Conservation (phyloP, 2,329 filamentous ascomycete species). For the Parascedosporium putredinis region DNA sequence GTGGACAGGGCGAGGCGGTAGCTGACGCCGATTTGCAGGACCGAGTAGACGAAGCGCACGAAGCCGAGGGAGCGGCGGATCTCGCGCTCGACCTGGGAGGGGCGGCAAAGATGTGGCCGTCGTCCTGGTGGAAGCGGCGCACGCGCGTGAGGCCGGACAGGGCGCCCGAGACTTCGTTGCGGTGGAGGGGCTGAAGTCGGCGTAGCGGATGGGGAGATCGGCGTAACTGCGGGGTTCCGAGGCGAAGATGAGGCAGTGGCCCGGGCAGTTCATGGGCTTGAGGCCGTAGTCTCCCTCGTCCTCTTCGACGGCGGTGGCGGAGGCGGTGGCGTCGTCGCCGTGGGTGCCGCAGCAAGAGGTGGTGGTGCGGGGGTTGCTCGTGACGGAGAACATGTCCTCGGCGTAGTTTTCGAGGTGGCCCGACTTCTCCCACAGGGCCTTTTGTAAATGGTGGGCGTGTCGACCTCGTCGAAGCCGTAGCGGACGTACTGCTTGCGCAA, state of each 20-base stretch:
- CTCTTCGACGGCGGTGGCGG: constrained; percentile 33
- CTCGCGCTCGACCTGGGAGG: constrained; percentile 62
- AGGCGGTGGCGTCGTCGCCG: constrained; percentile 14
- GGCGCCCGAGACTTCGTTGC: constrained; percentile 76
- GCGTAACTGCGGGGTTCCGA: constrained; percentile 64
- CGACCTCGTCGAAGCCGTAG: constrained; percentile 80
- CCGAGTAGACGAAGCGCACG: constrained; percentile 60
- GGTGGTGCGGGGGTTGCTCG: constrained; percentile 32
- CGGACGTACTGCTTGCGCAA: constrained; percentile 72
- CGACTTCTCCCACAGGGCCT: constrained; percentile 73
- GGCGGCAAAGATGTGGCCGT: constrained; percentile 86
- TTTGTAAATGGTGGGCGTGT: constrained; percentile 87
- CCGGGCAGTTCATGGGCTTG: constrained; percentile 91
- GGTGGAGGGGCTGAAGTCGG: constrained; percentile 78
- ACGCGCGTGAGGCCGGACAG: constrained; percentile 75
- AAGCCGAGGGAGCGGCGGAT: constrained; percentile 66
- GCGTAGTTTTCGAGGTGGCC: constrained; percentile 85
- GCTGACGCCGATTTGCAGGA: constrained; percentile 54
- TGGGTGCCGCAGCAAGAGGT: constrained; percentile 20
- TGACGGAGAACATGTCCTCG: constrained; percentile 85
- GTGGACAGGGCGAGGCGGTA: constrained; percentile 74
- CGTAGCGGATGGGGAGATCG: constrained; percentile 73
- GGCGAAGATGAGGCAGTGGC: constrained; percentile 76
- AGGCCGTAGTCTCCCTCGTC: constrained; percentile 65
- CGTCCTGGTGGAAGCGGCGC: constrained; percentile 80